Base-by-base conservation (phyloP, 306 rosid genomes). In the Myrica gale region DNA sequence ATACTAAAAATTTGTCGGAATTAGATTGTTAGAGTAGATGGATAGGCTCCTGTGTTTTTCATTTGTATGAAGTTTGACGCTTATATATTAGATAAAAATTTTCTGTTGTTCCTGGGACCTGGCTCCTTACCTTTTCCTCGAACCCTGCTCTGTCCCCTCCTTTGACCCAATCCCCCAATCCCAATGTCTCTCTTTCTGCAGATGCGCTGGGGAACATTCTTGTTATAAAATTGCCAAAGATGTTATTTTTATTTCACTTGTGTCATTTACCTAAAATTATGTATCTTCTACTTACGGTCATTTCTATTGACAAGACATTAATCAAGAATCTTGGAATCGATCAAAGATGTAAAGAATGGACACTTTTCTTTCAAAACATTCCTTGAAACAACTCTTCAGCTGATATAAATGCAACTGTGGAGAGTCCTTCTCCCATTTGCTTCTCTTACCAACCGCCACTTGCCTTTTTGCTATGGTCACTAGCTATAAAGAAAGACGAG, bases 151-250 rank as follows among this genome's bases (percentile, higher is more conserved):
- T 73, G 58, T 41, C 19, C 78, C 23, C 70, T 50, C 75, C 9
- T 75, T 47, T 26, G 58, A 26, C 2, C 32, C 32, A 26, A 26
- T 26, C 32, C n/a, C 72, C 77, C 67, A 75, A 78, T 78, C 85
- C 80, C 87, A 42, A 80, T 83, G 85, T 76, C 63, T 58, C 51
- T 60, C 85, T 83, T 83, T 83, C 71, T 63, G 66, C 61, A 23
- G 76, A 71, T 72, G 77, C 70, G 20, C 12, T 71, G 50, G 76
- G 66, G 66, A 61, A 42, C 45, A 71, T 39, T 80, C 71, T 26
- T 57, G 54, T 58, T 48, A 19, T 68, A 68, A 32, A 68, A 69
- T 80, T 42, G 73, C 68, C 61, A 63, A 19, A 79, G 72, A 5
- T 72, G 39, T 50, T 60, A 19, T 62, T 16, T 32, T 12, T 69